Conservation (phyloP, 108 stramenopile genomes). For the Nannochloropsis gaditana region DNA sequence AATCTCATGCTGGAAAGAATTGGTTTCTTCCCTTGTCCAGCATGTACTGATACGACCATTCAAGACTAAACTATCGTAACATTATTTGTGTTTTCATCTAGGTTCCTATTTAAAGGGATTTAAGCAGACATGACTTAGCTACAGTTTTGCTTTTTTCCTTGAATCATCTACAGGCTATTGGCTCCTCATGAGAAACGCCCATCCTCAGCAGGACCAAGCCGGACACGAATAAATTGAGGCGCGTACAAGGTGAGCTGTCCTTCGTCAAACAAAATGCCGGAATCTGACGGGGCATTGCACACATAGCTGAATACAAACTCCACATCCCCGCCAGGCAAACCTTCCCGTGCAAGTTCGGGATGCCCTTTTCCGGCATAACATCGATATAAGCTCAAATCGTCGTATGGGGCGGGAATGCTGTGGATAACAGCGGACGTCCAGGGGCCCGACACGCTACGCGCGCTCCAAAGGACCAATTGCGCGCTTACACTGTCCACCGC, state of each 20-base stretch:
- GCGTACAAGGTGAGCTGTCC: not conserved
- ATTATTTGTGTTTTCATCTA: too few species aligned
- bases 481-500: not conserved
- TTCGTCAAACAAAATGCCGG: not conserved
- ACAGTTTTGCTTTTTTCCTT: too few species aligned
- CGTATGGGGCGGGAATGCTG: not conserved
- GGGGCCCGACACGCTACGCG: not conserved
- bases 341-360: not conserved
- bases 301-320: not conserved
- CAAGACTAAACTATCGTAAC: too few species aligned
- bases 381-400: not conserved
- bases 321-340: not conserved
- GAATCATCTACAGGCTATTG: too few species aligned
- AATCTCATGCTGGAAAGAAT: too few species aligned
- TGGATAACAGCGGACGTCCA: not conserved
- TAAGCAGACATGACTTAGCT: too few species aligned
- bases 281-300: constrained; percentile 6
- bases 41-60: too few species aligned
- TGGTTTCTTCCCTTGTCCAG: too few species aligned
- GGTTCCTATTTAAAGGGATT: too few species aligned
- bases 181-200: not conserved
- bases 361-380: constrained; percentile 20
- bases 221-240: not conserved
- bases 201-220: not conserved
- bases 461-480: not conserved